Base-by-base conservation (phyloP, 106 monocot genomes). In the Agapanthus africanus region DNA sequence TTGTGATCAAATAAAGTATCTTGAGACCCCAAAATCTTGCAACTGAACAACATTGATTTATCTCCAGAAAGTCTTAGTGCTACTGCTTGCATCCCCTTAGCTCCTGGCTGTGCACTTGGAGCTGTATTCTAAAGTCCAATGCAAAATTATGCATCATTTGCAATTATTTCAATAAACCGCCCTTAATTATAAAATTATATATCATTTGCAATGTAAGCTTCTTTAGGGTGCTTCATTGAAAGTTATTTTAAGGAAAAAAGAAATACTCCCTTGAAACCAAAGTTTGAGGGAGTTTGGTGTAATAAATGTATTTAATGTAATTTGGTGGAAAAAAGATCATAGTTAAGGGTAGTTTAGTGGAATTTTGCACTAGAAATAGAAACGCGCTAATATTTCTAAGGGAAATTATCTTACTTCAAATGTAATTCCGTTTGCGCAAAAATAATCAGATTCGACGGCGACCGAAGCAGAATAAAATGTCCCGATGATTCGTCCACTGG, bases 1-100 rank as follows among this genome's bases (percentile, higher is more conserved):
- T 11, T 65, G 32, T 94, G 84, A 83, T 94, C 94, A 73, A 84
- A 94, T 11, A 94, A 80, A 5, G 94, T 90, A 67, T 94, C 94
- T 59, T 94, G 94, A 3, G 78, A 77, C 0, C 94, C 87, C n/a
- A 90, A 41, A 32, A 94, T 64, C 42, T 74, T 70, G 79, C 94
- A 90, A 32, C 62, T 52, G 54, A 76, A 79, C 40, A 94, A 37
- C 84, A 94, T 49, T 11, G 90, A 78, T 68, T 94, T 94, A 68
- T 94, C 90, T 2, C 90, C 94, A 8, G 90, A 78, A 2, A 94
- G 71, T 59, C 94, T 70, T 59, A 94, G 78, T 7, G 94, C 94
- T 37, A 87, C 94, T 6, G 94, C 94, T 60, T 94, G 94, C 84
- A 83, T 78, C 49, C 94, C 94, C 14, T 66, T 54, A 0, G 70